phyloP scores from a whole-genome alignment of 495 filamentous ascomycete genomes.

The Podospora pseudocomata region DNA sequence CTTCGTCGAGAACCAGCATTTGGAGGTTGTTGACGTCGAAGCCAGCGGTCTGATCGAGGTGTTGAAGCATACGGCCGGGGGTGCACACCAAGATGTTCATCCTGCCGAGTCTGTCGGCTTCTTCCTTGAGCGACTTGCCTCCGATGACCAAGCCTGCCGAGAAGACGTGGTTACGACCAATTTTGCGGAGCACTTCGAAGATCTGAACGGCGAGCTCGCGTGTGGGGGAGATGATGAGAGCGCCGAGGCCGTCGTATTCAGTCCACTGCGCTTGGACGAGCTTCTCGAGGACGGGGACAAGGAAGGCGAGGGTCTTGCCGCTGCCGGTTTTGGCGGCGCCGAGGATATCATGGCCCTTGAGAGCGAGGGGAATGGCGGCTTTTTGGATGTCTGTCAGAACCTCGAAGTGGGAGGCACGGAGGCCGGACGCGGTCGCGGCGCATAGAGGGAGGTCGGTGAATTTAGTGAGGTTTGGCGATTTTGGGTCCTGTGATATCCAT shows the following conservation, averaged over 20 bases:
- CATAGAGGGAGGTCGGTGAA: constrained; percentile 88
- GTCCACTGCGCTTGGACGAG: constrained; percentile 91
- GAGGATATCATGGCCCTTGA: constrained; percentile 86
- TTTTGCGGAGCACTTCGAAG: constrained; percentile 88
- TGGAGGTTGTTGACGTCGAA: constrained; percentile 88
- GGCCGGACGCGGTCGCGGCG: constrained; percentile 70
- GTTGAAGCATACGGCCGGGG: constrained; percentile 90
- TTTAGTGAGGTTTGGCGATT: constrained; percentile 45
- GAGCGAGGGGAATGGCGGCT: constrained; percentile 74
- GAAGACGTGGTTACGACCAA: constrained; percentile 85
- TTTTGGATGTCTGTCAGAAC: constrained; percentile 88
- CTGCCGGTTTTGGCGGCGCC: constrained; percentile 96
- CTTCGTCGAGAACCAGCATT: constrained; percentile 92
- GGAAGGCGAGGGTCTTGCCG: constrained; percentile 93
- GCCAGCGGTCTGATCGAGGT: constrained; percentile 88
- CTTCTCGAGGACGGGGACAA: constrained; percentile 89
- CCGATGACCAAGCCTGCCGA: constrained; percentile 93
- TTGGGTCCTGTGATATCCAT: constrained; percentile 38
- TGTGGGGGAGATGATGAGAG: constrained; percentile 89
- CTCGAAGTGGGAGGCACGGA: constrained; percentile 85
- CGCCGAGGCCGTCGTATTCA: constrained; percentile 84
- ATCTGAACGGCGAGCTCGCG: constrained; percentile 96
- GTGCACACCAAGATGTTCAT: constrained; percentile 99
- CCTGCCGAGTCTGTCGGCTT: constrained; percentile 75
- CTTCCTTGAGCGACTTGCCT: constrained; percentile 86